Percentiles rank a stretch among this genome's conserved stretches.
phyloP scores from a whole-genome alignment of 441 rosid genomes.

The Codiaeum variegatum region DNA sequence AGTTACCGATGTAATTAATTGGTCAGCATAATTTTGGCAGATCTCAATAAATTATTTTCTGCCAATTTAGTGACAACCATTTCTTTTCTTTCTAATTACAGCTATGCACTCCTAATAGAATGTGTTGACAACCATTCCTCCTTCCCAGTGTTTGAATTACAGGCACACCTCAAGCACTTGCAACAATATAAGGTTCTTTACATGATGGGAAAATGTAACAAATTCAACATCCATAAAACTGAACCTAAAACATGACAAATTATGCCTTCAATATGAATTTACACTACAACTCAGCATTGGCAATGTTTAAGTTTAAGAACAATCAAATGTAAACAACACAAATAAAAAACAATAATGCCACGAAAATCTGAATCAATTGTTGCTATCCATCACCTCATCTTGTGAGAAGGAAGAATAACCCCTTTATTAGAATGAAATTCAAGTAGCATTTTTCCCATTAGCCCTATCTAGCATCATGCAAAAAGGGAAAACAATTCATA shows the following conservation, averaged over 20 bases:
- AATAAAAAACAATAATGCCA: neutral
- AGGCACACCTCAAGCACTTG: neutral
- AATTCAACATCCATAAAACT: neutral
- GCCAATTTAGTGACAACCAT: no score
- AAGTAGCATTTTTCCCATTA: conserved; percentile 85
- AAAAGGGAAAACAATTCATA: conserved; percentile 17
- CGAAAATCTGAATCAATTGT: neutral
- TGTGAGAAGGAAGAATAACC: conserved; percentile 96
- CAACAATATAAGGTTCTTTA: neutral
- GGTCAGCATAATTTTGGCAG: no score
- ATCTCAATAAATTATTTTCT: no score
- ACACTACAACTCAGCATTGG: neutral
- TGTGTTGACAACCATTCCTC: neutral
- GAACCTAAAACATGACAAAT: neutral
- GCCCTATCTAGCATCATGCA: conserved; percentile 53
- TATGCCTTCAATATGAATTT: neutral
- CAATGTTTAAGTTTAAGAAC: neutral
- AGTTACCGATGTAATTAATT: no score
- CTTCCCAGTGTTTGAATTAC: neutral
- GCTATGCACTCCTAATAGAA: neutral
- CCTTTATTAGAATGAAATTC: conserved; percentile 91
- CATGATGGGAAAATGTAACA: neutral
- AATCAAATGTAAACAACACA: neutral
- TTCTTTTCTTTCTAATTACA: neutral
- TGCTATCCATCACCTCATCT: conserved; percentile 31